These are phyloP conservation scores for Aspergillus sergii DNA, from an alignment of 2,329 filamentous ascomycete genomes.

Conservation along the genomic window DNA sequence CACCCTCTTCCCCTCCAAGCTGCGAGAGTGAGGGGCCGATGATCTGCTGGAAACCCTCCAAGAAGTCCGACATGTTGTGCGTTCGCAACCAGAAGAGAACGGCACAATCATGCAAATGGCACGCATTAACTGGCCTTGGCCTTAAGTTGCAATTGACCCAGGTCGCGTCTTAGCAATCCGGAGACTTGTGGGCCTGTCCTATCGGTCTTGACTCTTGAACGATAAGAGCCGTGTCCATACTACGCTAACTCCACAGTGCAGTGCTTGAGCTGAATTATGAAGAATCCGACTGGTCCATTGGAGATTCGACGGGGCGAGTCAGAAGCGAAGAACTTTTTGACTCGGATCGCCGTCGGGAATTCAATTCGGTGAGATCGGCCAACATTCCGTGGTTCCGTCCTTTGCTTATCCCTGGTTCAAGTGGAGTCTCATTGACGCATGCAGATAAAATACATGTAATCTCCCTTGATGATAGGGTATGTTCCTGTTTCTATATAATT, in stretches of 20 bases:
- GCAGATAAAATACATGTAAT: neutral
- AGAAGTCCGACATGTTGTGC: conserved; percentile 7
- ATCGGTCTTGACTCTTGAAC: neutral
- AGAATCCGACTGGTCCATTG: neutral
- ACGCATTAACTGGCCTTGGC: neutral
- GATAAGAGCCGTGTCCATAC: neutral
- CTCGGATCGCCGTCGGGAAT: neutral
- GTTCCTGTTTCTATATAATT: neutral
- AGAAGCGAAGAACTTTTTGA: neutral
- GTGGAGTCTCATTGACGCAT: neutral
- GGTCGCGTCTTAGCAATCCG: neutral
- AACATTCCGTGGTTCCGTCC: neutral
- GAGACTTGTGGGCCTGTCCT: neutral
- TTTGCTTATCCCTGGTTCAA: neutral
- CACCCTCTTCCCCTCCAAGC: neutral
- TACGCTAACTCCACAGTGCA: neutral
- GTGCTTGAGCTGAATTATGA: neutral
- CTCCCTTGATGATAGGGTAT: no score
- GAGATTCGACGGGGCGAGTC: no score
- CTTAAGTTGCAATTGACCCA: neutral
- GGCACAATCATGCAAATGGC: neutral
- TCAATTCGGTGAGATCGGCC: neutral
- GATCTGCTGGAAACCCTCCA: conserved; percentile 5
- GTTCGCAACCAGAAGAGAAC: neutral
- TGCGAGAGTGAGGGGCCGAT: conserved; percentile 5